These are phyloP conservation scores for Claviceps monticola DNA, from an alignment of 2,329 filamentous ascomycete species.

Conservation along the genomic window DNA sequence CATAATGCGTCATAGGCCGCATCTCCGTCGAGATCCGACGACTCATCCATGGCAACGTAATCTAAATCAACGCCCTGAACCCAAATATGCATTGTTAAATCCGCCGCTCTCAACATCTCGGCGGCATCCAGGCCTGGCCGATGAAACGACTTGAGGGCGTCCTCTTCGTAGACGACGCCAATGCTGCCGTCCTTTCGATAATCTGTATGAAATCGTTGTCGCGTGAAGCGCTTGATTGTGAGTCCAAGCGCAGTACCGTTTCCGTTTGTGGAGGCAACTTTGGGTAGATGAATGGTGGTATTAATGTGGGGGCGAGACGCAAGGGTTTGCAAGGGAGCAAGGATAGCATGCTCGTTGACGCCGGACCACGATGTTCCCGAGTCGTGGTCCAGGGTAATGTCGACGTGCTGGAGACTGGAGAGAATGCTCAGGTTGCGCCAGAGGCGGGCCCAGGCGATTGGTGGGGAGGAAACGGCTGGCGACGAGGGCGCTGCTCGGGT, in stretches of 20 bases:
- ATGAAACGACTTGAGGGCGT: slow-evolving; percentile 3
- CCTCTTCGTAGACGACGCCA: slow-evolving; percentile 6
- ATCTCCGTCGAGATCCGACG: background rate
- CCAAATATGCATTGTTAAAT: slow-evolving; percentile 6
- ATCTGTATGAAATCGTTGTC: slow-evolving; percentile 5
- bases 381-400: slow-evolving; percentile 5
- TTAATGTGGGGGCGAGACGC: background rate
- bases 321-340: background rate
- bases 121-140: background rate
- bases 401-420: background rate
- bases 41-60: slow-evolving; percentile 1
- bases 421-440: slow-evolving; percentile 2
- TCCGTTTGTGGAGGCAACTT: background rate
- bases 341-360: slow-evolving; percentile 4
- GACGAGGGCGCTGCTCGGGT: background rate
- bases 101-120: slow-evolving; percentile 2
- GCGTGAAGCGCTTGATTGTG: background rate
- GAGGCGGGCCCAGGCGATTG: background rate
- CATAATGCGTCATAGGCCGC: background rate
- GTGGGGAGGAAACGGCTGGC: background rate
- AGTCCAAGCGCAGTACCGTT: background rate
- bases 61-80: slow-evolving; percentile 5
- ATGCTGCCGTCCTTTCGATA: slow-evolving; percentile 4
- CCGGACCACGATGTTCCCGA: slow-evolving; percentile 5
- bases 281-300: slow-evolving; percentile 1